Evolutionary conservation across 2,329 filamentous ascomycete species (phyloP), one percentile per base, ranked within the genome.

Genomic region (Corinectria fuckeliana): DNA sequence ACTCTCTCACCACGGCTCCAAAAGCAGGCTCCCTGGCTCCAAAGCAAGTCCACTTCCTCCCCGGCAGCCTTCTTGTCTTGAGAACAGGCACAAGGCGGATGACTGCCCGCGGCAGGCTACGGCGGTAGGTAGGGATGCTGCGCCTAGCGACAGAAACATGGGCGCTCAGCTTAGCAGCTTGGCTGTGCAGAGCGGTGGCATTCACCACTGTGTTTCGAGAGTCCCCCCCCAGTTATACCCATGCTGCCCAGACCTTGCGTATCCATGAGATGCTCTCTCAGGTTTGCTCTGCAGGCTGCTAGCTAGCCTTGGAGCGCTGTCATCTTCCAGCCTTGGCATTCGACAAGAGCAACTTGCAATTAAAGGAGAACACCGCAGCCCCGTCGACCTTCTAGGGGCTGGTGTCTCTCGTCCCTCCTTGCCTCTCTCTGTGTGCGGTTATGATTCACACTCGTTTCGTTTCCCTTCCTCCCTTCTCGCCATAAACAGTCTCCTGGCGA

Each of bases 181-280:
- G 21, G 18, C 14, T 41, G 39, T 34, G 38, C 21, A 32, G 38
- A 11, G 28, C 30, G 28, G 60, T 49, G 49, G 38, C 38, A 55
- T 50, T 50, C 51, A 36, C 56, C 41, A 18, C 55, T 58, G 36
- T 42, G 16, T 11, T 42, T 26, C 41, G 52, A 9, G 44, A 38
- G 38, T 34, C n/a, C 16, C 47, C 41, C 34, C 47, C 60, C 58
- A 67, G 58, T 55, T 56, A 51, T 36, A 58, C 34, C 62, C 63
- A 55, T 62, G 58, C 32, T 28, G n/a, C 45, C 38, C 18, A 42
- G 48, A 23, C 34, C 30, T 52, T 50, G 47, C 32, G 53, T 47
- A 41, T 61, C 62, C 57, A 63, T 50, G 49, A 50, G 32, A 32
- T 14, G 41, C 20, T 32, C 18, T 57, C 51, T 11, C 30, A 42